phyloP scores from a whole-genome alignment of 495 filamentous ascomycete species.

The Hypoxylon intermedium region DNA sequence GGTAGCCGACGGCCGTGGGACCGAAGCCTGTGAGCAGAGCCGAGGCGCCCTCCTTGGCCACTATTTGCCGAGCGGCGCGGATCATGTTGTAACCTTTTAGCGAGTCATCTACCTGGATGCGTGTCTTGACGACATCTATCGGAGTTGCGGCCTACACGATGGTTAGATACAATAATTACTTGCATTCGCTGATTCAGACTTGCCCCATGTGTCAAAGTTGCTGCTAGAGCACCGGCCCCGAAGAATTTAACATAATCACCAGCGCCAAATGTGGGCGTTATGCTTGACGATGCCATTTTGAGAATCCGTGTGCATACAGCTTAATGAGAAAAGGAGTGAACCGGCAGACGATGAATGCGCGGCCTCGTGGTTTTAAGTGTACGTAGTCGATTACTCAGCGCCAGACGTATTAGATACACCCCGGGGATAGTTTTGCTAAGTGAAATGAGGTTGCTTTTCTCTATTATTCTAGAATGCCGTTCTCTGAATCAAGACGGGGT shows the following conservation, averaged over 20 bases:
- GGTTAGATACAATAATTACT: not conserved
- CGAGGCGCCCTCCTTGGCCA: slow-evolving; percentile 73
- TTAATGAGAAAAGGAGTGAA: too few species aligned
- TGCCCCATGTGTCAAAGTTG: slow-evolving; percentile 82
- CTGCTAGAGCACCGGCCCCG: slow-evolving; percentile 84
- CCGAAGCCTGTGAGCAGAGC: slow-evolving; percentile 77
- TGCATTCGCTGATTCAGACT: slow-evolving; percentile 67
- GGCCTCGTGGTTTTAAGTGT: too few species aligned
- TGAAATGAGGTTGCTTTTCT: not conserved
- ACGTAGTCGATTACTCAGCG: not conserved
- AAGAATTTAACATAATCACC: slow-evolving; percentile 72
- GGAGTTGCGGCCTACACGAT: slow-evolving; percentile 53
- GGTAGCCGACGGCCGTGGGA: slow-evolving; percentile 72
- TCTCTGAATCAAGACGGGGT: too few species aligned
- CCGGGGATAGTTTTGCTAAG: not conserved
- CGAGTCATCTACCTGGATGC: slow-evolving; percentile 77
- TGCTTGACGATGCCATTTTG: slow-evolving; percentile 26
- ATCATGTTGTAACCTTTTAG: slow-evolving; percentile 78
- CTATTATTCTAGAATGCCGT: too few species aligned
- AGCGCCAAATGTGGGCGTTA: slow-evolving; percentile 40
- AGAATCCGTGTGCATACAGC: too few species aligned
- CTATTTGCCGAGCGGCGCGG: slow-evolving; percentile 71
- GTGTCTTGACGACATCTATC: slow-evolving; percentile 68
- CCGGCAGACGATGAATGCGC: too few species aligned
- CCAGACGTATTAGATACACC: not conserved